Conservation (phyloP, 225 moss, liverwort and hornwort genomes). For the Takakia lepidozioides region DNA sequence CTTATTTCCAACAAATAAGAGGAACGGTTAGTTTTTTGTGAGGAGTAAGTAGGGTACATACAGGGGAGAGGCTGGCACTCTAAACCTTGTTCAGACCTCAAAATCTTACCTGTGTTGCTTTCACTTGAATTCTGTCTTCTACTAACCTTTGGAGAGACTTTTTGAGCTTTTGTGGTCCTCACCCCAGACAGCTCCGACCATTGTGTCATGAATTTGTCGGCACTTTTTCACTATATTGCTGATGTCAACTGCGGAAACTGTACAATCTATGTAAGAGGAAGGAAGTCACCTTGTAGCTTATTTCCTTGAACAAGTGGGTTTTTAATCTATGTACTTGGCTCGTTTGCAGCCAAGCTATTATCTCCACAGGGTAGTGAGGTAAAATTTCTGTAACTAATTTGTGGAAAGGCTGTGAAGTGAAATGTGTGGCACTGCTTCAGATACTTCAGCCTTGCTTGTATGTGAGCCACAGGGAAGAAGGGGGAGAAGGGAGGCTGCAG, state of each 20-base stretch:
- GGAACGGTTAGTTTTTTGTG: constrained; percentile 1
- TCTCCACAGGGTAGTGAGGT: too few species aligned
- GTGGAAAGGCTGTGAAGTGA: too few species aligned
- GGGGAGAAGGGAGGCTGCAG: too few species aligned
- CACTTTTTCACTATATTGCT: constrained; percentile 9
- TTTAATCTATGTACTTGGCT: too few species aligned
- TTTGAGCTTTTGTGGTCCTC: constrained; percentile 18
- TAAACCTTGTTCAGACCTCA: constrained; percentile 1
- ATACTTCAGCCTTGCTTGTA: too few species aligned
- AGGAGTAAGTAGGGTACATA: constrained; percentile 9
- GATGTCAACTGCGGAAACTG: constrained; percentile 27
- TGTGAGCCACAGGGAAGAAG: too few species aligned
- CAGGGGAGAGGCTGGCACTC: background rate
- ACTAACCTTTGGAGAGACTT: constrained; percentile 12
- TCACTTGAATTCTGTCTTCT: background rate
- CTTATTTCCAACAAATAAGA: constrained; percentile 4
- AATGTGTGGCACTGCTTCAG: too few species aligned
- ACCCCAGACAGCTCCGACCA: constrained; percentile 6
- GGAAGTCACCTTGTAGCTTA: too few species aligned
- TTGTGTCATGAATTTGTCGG: constrained; percentile 15
- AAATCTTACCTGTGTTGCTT: background rate
- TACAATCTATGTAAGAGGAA: too few species aligned
- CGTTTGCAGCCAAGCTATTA: too few species aligned
- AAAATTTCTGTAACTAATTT: too few species aligned
- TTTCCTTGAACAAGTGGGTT: too few species aligned